These are phyloP conservation scores for Zostera marina DNA, from an alignment of 116 monocot genomes.

Conservation along the genomic window DNA sequence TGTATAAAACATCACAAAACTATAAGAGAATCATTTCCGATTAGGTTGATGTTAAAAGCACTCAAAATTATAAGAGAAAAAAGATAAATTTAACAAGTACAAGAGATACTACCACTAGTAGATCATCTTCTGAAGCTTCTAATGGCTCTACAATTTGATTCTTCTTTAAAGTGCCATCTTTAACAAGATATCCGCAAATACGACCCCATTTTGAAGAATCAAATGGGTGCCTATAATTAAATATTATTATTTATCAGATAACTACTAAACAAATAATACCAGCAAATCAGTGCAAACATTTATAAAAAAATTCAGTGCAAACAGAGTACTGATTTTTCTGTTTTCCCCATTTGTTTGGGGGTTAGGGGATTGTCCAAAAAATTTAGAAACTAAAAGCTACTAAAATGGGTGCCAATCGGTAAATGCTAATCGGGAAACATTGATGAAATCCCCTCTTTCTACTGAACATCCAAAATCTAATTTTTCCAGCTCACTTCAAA, in stretches of 20 bases:
- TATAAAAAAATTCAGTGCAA: too few relatives aligned
- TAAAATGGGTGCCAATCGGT: too few relatives aligned
- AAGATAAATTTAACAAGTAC: background rate
- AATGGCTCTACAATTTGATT: conserved; percentile 56
- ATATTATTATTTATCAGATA: background rate
- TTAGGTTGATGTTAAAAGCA: too few relatives aligned
- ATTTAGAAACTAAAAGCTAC: too few relatives aligned
- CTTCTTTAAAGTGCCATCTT: conserved; percentile 56
- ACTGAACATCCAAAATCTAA: too few relatives aligned
- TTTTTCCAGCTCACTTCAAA: too few relatives aligned
- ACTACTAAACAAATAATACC: background rate
- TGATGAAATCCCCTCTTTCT: too few relatives aligned
- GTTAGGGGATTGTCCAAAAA: too few relatives aligned
- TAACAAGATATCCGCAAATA: conserved; percentile 59
- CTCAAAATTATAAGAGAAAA: background rate
- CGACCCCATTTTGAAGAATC: conserved; percentile 98
- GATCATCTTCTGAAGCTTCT: conserved; percentile 81
- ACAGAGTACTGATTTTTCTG: background rate
- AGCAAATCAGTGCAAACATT: background rate
- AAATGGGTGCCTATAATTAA: conserved; percentile 79
- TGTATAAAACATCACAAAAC: too few relatives aligned
- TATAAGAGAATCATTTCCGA: too few relatives aligned
- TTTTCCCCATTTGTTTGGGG: too few relatives aligned
- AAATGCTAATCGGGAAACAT: too few relatives aligned
- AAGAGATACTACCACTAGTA: conserved; percentile 52